Evolutionary conservation across 768 basidiomycete species (phyloP), one percentile per base, ranked within the genome.

Genomic region (Melanogaster broomeanus): DNA sequence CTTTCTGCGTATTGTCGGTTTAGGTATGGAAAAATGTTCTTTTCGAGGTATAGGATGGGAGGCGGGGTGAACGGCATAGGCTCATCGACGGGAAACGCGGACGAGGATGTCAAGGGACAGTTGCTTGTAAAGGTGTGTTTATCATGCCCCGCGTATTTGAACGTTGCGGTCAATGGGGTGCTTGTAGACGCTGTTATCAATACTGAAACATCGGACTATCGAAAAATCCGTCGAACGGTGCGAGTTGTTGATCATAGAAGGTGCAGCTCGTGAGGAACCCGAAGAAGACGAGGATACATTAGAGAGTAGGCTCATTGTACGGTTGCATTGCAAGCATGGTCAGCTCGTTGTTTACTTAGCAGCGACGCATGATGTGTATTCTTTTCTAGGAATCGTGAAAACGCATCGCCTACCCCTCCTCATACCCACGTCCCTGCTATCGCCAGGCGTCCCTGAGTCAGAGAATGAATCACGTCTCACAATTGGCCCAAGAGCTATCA

Each of bases 241-340:
- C 62, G 89, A 90, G 59, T 63, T 93, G 45, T 80, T 83, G 5
- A 80, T 93, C 46, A 65, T 81, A 4, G 86, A 90, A 52, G 76
- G 72, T 37, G 78, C 76, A 8, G 57, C 67, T 13, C 51, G 58
- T n/a, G 58, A 62, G 10, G 68, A 69, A 4, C 63, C 71, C 16
- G 66, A 67, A 10, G 71, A 68, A 22, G 68, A 70, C 11, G 63
- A 66, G 53, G 88, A 90, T 56, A 74, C 79, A 42, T 72, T 90
- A 6, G 88, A 91, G 66, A 87, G 84, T 61, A 85, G 78, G 60
- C 71, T 93, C 46, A 75, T 88, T 27, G 72, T 93, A 34, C 84
- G 84, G 56, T 67, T 93, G 44, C 78, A 89, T 59, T 93, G 91
- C 67, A 92, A 93, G 74, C 87, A 92, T 58, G 91, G 90, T 89